Evolutionary conservation across 371 early-diverging fungal genomes (phyloP).

Genomic region (Basidiobolus meristosporus): DNA sequence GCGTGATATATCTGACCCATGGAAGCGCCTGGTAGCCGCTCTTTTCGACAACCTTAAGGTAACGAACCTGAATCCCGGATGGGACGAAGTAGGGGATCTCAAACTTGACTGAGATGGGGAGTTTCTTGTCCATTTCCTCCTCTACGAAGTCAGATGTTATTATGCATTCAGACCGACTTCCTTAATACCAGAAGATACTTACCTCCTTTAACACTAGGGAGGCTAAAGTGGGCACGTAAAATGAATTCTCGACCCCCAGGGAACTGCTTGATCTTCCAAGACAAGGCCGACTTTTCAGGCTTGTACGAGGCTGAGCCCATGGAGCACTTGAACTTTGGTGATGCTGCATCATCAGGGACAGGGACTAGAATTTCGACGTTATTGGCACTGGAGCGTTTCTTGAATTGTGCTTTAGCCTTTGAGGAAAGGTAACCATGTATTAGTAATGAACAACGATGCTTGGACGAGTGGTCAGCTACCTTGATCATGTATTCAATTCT

Average conservation of each 20-base stretch:
- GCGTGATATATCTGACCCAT: constrained; percentile 97
- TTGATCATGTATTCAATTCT: constrained; percentile 92
- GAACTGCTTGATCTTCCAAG: constrained; percentile 97
- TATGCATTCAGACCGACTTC: not conserved
- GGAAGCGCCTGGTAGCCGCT: constrained; percentile 95
- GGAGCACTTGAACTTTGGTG: constrained; percentile 88
- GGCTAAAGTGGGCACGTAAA: constrained; percentile 89
- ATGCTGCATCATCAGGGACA: constrained; percentile 92
- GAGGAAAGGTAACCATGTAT: too few species aligned
- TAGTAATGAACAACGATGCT: too few species aligned
- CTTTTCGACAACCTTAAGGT: constrained; percentile 96
- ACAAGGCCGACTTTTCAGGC: constrained; percentile 81
- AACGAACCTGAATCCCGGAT: constrained; percentile 95
- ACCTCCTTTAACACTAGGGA: constrained; percentile 86
- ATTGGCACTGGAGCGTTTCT: constrained; percentile 88
- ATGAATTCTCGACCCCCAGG: constrained; percentile 92
- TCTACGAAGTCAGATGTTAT: constrained; percentile 2
- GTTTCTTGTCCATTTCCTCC: constrained; percentile 79
- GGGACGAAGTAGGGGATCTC: constrained; percentile 97
- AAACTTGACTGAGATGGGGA: constrained; percentile 92
- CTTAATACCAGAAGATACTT: constrained; percentile 5
- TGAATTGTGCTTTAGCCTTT: constrained; percentile 90
- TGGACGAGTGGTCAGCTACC: too few species aligned
- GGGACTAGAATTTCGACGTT: constrained; percentile 95
- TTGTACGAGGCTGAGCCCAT: constrained; percentile 83